Conservation (phyloP, 805 yeast species). For the Teunomyces kruisii region DNA sequence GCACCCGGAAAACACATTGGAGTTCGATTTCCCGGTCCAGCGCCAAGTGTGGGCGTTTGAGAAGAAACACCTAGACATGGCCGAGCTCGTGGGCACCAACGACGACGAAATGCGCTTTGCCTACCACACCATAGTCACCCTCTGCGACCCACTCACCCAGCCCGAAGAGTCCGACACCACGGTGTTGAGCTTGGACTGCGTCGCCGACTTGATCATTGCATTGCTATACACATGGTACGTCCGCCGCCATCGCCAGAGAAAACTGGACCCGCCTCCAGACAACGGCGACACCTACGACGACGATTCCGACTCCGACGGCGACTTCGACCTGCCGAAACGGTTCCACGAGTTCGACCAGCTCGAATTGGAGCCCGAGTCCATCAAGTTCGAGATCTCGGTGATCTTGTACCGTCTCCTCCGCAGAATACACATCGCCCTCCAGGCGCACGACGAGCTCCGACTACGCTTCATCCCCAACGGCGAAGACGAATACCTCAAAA, state of each 20-base stretch:
- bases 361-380: slow-evolving; percentile 22
- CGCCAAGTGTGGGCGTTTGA: slow-evolving; percentile 2
- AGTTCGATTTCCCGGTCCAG: slow-evolving; percentile 6
- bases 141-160: slow-evolving; percentile 65
- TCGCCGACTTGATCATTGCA: slow-evolving; percentile 52
- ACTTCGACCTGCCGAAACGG: no score
- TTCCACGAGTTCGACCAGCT: no score
- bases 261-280: background rate
- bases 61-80: slow-evolving; percentile 5
- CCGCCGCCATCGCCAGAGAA: background rate
- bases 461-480: slow-evolving; percentile 44
- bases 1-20: slow-evolving; percentile 4
- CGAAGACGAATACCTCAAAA: slow-evolving; percentile 23
- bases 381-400: slow-evolving; percentile 35
- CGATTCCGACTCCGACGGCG: no score
- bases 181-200: slow-evolving; percentile 54
- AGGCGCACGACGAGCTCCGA: slow-evolving; percentile 43
- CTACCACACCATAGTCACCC: slow-evolving; percentile 14
- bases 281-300: background rate
- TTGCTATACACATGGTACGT: slow-evolving; percentile 22
- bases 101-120: slow-evolving; percentile 7
- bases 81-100: background rate
- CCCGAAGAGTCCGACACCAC: slow-evolving; percentile 59
- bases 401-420: slow-evolving; percentile 38
- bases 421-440: slow-evolving; percentile 32